Base-by-base conservation (phyloP, 306 rosid genomes). In the Cucurbita pepo region DNA sequence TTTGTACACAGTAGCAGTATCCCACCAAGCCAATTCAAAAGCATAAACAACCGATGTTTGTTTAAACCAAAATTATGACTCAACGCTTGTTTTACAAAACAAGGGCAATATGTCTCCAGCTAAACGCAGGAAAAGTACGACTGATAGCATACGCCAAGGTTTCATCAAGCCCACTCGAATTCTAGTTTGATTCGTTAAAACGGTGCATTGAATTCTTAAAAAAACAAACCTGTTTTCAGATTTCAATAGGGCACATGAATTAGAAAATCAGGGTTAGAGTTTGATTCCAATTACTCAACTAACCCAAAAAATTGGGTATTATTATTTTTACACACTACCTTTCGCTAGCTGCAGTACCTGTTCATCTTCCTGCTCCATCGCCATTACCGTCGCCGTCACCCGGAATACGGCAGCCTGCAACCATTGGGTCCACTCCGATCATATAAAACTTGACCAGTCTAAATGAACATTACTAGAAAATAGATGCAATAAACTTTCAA, bases 351-450 rank as follows among this genome's bases (percentile, higher is more conserved):
- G 48, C 56, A 25, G 8, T 34, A n/a, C 14, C 36, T 37, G 61
- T 16, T 21, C 62, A 11, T 40, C 50, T 34, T 71, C 48, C n/a
- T 54, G 59, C 11, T 34, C 50, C 50, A 61, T 37, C 69, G 8
- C 8, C 48, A 9, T 41, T 9, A 10, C 36, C 61, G 5, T 56
- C 62, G 30, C 40, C 50, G 5, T 71, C 34, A 71, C 34, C 75
- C 75, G 36, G 75, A 54, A 55, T 71, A 71, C 7, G 75, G 63
- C 56, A 71, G 75, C 52, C 75, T 71, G 62, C 63, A 71, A 9
- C 7, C 56, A 47, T 36, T 5, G 53, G 18, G 11, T 34, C 10
- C 50, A 16, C 45, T 10, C 16, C 16, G 38, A 71, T 16, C 45
- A 36, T 38, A 1, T 10, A 5, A 69, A 19, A 34, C 67, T 61